Percentiles rank a stretch among this genome's conserved stretches.
These are phyloP conservation scores for Linum tenue DNA, from an alignment of 345 rosid genomes.

Conservation along the genomic window DNA sequence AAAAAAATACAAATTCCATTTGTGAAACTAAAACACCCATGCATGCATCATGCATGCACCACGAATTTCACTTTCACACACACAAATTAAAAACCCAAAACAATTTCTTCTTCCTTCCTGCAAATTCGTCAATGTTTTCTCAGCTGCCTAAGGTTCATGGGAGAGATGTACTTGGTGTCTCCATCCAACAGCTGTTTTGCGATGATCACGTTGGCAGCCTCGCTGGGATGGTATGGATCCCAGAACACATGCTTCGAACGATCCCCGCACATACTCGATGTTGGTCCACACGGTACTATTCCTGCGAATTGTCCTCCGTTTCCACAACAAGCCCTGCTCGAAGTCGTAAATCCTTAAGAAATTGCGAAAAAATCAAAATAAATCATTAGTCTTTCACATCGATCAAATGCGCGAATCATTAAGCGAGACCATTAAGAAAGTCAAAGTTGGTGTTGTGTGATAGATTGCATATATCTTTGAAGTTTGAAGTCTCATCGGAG, in stretches of 20 bases:
- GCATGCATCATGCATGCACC: too few species aligned
- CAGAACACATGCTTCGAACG: conserved; percentile 70
- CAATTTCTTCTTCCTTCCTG: too few species aligned
- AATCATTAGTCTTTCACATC: too few species aligned
- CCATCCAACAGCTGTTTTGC: conserved; percentile 60
- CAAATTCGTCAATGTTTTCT: conserved; percentile 32
- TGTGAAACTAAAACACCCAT: too few species aligned
- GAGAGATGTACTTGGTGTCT: conserved; percentile 38
- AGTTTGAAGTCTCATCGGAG: too few species aligned
- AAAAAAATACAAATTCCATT: too few species aligned
- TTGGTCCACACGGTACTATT: conserved; percentile 81
- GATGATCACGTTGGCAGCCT: conserved; percentile 59
- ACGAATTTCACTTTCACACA: too few species aligned
- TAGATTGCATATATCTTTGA: too few species aligned
- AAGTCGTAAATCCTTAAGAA: conserved; percentile 49
- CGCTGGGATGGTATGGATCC: conserved; percentile 88
- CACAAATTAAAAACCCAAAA: too few species aligned
- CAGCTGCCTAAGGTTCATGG: conserved; percentile 62
- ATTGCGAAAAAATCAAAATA: background rate
- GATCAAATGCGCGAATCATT: too few species aligned
- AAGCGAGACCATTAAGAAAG: too few species aligned
- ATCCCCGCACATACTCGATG: conserved; percentile 54
- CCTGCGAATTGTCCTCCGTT: conserved; percentile 80
- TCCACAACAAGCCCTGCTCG: conserved; percentile 71
- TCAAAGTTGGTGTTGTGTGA: too few species aligned